Base-by-base conservation (phyloP, 768 basidiomycete genomes). In the Pisolithus orientalis region DNA sequence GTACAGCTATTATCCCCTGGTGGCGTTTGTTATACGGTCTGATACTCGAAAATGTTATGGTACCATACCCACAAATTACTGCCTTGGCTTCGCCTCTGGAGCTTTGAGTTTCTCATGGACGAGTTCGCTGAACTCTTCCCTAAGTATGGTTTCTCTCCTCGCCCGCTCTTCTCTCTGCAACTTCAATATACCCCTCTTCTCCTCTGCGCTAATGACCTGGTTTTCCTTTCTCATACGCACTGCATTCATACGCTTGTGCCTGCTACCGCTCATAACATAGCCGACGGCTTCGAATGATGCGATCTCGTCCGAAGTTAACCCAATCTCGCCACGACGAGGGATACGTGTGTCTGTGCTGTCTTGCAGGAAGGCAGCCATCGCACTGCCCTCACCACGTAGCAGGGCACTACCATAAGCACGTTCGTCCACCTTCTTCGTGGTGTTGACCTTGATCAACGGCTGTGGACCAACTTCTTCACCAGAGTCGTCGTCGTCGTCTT, bases 181-280 rank as follows among this genome's bases (percentile, higher is more conserved):
- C 71, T 96, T 95, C 65, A 98, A 66, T 53, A 98, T 94, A 34
- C 92, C 90, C 32, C 96, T 74, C 78, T 98, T 98, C 78, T 99
- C 96, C 71, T 98, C 96, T 1, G 95, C 94, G 61, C 87, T 91
- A 66, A 99, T 99, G 57, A 98, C 94, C 72, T 99, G 96, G 73
- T 99, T 97, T 75, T 99, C 96, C 77, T 98, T 98, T 65, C 95
- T 76, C 84, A 99, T 90, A 54, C 96, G 89, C 42, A 99, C 95
- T 1, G 96, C 95, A 60, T 98, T 99, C 96, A 99, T 99, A 69
- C 93, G 80, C 57, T 89, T 80, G 69, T 99, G 94, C 56, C 95
- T 75, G 62, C 84, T 89, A 43, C 95, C 96, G 60, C 89, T 93
- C 96, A 98, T 99, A 44, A 99, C 96, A 68, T 96, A 99, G 16